Evolutionary conservation across 805 yeast genomes (phyloP).

Genomic region (Metschnikowia arizonensis): DNA sequence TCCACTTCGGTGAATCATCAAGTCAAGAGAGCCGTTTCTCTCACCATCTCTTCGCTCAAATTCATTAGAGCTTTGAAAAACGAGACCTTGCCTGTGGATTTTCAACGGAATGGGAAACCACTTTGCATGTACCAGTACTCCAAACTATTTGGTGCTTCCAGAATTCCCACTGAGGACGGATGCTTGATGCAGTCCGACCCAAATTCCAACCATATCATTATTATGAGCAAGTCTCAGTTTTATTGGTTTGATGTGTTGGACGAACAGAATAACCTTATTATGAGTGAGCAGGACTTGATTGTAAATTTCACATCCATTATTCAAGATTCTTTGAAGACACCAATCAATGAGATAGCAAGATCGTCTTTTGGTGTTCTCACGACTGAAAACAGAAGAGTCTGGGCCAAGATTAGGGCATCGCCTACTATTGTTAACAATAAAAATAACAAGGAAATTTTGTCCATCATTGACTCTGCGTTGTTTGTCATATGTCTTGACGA

Average conservation of each 20-base stretch:
- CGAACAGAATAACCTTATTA: conserved; percentile 60
- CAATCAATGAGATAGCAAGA: conserved; percentile 58
- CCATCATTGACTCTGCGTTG: conserved; percentile 74
- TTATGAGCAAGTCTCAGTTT: conserved; percentile 79
- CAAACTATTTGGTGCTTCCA: conserved; percentile 78
- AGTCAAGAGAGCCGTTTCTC: conserved; percentile 74
- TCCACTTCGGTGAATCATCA: conserved; percentile 48
- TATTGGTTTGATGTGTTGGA: conserved; percentile 95
- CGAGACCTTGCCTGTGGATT: conserved; percentile 70
- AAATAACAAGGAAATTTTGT: conserved; percentile 65
- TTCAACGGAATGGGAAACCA: conserved; percentile 54
- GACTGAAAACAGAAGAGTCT: conserved; percentile 80
- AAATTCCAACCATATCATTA: conserved; percentile 74
- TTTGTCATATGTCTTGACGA: conserved; percentile 84
- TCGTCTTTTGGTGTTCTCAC: conserved; percentile 86
- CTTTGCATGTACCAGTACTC: conserved; percentile 91
- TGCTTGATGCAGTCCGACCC: conserved; percentile 82
- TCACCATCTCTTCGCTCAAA: conserved; percentile 71
- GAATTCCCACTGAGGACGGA: conserved; percentile 77
- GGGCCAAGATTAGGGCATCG: conserved; percentile 73
- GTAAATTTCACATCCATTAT: conserved; percentile 72
- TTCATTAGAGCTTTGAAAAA: conserved; percentile 76
- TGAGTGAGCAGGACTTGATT: conserved; percentile 71
- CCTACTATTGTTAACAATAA: conserved; percentile 38
- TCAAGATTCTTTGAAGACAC: conserved; percentile 59